Evolutionary conservation across 2,329 filamentous ascomycete species (phyloP).

Genomic region (Cucurbitaria berberidis): DNA sequence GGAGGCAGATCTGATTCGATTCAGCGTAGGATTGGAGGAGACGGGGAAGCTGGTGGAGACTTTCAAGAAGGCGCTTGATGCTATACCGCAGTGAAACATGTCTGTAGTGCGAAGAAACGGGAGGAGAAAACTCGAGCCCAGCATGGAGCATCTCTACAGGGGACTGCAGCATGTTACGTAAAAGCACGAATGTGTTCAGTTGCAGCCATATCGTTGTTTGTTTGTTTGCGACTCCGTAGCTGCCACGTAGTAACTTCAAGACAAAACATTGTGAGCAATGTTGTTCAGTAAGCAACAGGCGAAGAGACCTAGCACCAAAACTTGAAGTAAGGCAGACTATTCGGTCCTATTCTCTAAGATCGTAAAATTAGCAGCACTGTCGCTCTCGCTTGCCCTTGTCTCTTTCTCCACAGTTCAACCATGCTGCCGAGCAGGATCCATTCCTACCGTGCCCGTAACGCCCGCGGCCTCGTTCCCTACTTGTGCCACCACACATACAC

Average conservation of each 20-base stretch:
- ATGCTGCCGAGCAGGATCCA: background rate
- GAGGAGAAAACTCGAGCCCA: too few relatives aligned
- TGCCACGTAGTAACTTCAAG: too few relatives aligned
- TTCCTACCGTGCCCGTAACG: background rate
- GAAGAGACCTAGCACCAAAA: too few relatives aligned
- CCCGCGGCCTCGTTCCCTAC: background rate
- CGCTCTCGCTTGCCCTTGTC: too few relatives aligned
- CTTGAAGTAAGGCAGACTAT: too few relatives aligned
- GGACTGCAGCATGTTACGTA: background rate
- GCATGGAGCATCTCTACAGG: too few relatives aligned
- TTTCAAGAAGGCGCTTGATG: slow-evolving; percentile 73
- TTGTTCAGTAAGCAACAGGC: too few relatives aligned
- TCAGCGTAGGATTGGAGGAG: slow-evolving; percentile 91
- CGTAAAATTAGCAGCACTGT: too few relatives aligned
- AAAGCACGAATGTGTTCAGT: background rate
- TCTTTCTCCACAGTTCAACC: background rate
- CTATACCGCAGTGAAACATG: slow-evolving; percentile 44
- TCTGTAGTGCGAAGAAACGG: background rate
- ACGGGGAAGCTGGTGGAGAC: slow-evolving; percentile 66
- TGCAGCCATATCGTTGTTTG: background rate
- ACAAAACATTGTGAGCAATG: too few relatives aligned
- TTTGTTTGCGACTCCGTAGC: too few relatives aligned
- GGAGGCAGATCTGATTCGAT: slow-evolving; percentile 77
- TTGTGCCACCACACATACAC: too few relatives aligned
- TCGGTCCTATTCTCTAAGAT: too few relatives aligned